Evolutionary conservation across 768 basidiomycete genomes (phyloP), one percentile per base, ranked within the genome.

Genomic region (Lentinula sp.): DNA sequence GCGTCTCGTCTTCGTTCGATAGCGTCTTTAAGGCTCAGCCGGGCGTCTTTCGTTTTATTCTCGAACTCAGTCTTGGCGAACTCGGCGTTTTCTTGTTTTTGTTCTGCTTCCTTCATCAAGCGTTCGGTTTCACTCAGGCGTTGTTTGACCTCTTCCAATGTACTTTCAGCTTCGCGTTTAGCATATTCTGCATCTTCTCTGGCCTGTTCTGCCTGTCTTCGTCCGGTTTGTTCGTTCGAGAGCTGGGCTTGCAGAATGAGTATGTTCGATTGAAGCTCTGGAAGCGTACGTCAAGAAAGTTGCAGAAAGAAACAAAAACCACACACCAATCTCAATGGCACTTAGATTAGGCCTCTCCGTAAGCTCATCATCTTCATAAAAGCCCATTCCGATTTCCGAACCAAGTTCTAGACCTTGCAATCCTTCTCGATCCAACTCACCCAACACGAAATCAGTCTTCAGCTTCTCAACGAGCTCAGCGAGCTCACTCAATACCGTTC

Each of bases 191-290:
- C 55, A 43, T 56, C 55, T n/a, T 23, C 3, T 21, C 40, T 21
- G 13, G 40, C 55, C 28, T 56, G 55, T 10, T 56, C 55, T 23
- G 18, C 55, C 13, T 40, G 21, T 21, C 23, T 56, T 43, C 55
- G 55, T 43, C 23, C 28, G 4, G 28, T 56, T 2, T 40, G 55
- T 23, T 56, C 55, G 40, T 21, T 56, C 21, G 21, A 5, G 23
- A 56, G 55, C 31, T 56, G 39, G 4, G 55, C 55, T 45, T 56
- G 55, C 31, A 56, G 9, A 5, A 56, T 56, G 23, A 56, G 55
- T 39, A 56, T 42, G 21, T 45, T 42, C 7, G 55, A 42, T 56
- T 35, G 55, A 42, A 56, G 55, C 9, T 56, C 55, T 56, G 16
- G 11, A 15, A 16, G n/a, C 39, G 28, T 11, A 9, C 6, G 39